phyloP scores from a whole-genome alignment of 1,139 yeast genomes.

The Hanseniaspora gamundiae region DNA sequence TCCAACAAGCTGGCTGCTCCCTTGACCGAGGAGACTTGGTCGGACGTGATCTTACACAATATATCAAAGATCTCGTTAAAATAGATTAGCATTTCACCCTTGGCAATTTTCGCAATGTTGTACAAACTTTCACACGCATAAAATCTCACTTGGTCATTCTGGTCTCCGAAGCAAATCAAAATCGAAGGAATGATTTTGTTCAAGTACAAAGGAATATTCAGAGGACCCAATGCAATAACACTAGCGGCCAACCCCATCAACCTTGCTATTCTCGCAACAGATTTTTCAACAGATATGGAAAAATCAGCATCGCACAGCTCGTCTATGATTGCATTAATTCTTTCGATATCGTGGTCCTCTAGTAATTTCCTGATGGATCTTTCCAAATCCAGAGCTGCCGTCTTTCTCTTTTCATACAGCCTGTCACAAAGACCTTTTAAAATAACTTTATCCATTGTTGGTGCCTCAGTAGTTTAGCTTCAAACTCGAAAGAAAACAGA shows the following conservation, averaged over 20 bases:
- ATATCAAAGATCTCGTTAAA: constrained; percentile 94
- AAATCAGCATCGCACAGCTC: constrained; percentile 29
- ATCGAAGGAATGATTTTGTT: constrained; percentile 89
- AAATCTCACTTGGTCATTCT: constrained; percentile 89
- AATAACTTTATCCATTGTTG: constrained; percentile 51
- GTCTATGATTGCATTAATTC: constrained; percentile 55
- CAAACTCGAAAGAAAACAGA: background rate
- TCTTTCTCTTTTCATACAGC: constrained; percentile 85
- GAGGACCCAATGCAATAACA: constrained; percentile 64
- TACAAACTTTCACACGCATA: constrained; percentile 95
- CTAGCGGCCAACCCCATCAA: constrained; percentile 68
- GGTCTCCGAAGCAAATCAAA: constrained; percentile 90
- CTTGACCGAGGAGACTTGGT: constrained; percentile 81
- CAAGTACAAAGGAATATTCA: constrained; percentile 58
- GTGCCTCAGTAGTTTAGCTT: background rate
- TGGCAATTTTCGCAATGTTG: constrained; percentile 92
- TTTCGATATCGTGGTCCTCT: constrained; percentile 52
- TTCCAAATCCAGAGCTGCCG: constrained; percentile 87
- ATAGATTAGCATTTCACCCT: constrained; percentile 83
- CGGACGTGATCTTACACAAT: constrained; percentile 80
- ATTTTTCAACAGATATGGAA: constrained; percentile 17
- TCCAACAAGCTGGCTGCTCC: constrained; percentile 94
- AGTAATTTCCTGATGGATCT: constrained; percentile 63
- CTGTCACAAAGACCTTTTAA: constrained; percentile 81
- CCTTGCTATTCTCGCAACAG: constrained; percentile 67